Conservation (phyloP, 2,329 filamentous ascomycete genomes). For the Fusarium euwallaceae region DNA sequence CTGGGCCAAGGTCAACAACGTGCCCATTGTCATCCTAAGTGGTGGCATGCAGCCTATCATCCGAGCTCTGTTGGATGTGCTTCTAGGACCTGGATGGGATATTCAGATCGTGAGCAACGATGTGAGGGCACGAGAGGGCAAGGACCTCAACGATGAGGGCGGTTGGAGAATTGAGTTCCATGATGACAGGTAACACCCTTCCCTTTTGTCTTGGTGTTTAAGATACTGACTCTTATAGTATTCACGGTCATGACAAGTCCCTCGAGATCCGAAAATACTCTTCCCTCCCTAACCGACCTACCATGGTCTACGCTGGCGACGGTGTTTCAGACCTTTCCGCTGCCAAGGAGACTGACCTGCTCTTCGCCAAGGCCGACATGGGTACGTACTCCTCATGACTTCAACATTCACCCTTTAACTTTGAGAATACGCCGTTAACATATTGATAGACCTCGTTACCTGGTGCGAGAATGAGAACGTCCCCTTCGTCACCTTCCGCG, state of each 20-base stretch:
- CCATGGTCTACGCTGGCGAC: conserved; percentile 94
- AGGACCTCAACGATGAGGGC: conserved; percentile 81
- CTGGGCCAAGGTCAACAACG: conserved; percentile 84
- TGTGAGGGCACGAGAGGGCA: conserved; percentile 72
- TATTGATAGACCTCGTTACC: conserved; percentile 78
- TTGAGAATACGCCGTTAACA: conserved; percentile 6
- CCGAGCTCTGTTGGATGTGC: conserved; percentile 80
- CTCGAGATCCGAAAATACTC: conserved; percentile 91
- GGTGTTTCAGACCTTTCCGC: conserved; percentile 94
- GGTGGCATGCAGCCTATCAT: conserved; percentile 96
- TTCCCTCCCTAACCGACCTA: conserved; percentile 79
- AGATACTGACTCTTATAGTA: conserved; percentile 58
- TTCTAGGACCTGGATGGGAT: conserved; percentile 83
- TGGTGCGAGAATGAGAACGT: conserved; percentile 89
- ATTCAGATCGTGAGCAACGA: conserved; percentile 94
- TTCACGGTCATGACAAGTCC: conserved; percentile 97
- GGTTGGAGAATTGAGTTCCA: conserved; percentile 93
- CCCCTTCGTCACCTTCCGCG: conserved; percentile 88
- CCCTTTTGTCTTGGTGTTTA: neutral
- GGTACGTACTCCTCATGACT: conserved; percentile 63
- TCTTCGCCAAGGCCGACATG: conserved; percentile 93
- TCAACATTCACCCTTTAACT: neutral
- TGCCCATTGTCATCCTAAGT: conserved; percentile 92
- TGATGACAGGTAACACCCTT: conserved; percentile 76
- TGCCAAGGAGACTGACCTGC: conserved; percentile 89